Evolutionary conservation across 2,329 filamentous ascomycete species (phyloP), one percentile per base, ranked within the genome.

Genomic region (Scedosporium dehoogii): DNA sequence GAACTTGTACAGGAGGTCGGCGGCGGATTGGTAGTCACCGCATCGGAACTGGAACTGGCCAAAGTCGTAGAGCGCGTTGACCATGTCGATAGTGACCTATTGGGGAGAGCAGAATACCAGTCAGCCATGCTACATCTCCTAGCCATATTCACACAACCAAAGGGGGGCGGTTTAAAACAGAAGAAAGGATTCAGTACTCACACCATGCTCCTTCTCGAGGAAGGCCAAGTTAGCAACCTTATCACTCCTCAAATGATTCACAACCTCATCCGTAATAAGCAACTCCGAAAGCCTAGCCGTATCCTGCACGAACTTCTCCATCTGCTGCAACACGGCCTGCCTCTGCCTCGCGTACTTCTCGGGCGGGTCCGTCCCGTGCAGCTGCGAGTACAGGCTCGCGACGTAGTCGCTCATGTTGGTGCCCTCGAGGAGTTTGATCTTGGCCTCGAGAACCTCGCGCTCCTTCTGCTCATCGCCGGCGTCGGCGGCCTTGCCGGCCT

Each of bases 361-460:
- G 59, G 94, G 92, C 62, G 89, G 80, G 65, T 90, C 84, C 64
- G 89, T 82, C 69, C 87, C 83, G 79, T 97, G 86, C 68, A 99
- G 85, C 72, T 97, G 90, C 74, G 90, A 89, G 82, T 96, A 91
- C 68, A 99, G 81, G 71, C 88, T 90, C 72, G 92, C 92, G 62
- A 97, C 91, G 75, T 96, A 99, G 78, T 99, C 94, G 71, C 89
- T 94, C 94, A 99, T 99, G 82, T 97, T 97, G 72, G 94, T 97
- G 75, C 92, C 88, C 80, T 96, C 93, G 69, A 99, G 86, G 64
- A 99, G 86, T 78, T 93, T 88, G 76, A 93, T 96, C 78, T 96
- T 96, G 70, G 92, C 87, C 73, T 89, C 85, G 66, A 88, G 88
- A 70, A 96, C 87, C 74, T 92, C 87, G 70, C 81, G 81, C 62